Conservation (phyloP, 257 asterid species). For the Petrea volubilis region DNA sequence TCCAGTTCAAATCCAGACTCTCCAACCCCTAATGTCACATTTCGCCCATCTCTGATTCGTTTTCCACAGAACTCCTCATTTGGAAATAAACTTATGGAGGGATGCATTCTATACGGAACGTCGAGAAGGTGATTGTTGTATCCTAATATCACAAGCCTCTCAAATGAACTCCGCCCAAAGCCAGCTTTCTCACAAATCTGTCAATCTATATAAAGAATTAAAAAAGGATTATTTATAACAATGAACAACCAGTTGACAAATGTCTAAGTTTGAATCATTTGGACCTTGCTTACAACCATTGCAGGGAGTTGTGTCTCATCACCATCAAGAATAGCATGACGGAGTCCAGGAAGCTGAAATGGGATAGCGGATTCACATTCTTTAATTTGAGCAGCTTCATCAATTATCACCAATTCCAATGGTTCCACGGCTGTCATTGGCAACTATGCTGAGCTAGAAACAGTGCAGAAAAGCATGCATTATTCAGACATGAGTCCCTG, state of each 20-base stretch:
- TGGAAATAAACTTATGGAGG: slow-evolving; percentile 77
- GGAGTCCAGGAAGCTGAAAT: slow-evolving; percentile 61
- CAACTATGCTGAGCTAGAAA: slow-evolving; percentile 59
- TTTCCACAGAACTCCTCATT: slow-evolving; percentile 56
- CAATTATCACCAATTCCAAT: slow-evolving; percentile 55
- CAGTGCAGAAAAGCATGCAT: slow-evolving; percentile 65
- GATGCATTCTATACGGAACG: slow-evolving; percentile 88
- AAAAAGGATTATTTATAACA: not conserved
- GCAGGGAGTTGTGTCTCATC: slow-evolving; percentile 84
- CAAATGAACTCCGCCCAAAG: slow-evolving; percentile 80
- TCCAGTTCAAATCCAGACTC: too few species aligned
- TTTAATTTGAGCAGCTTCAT: slow-evolving; percentile 88
- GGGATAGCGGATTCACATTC: slow-evolving; percentile 83
- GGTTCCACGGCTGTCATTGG: slow-evolving; percentile 29
- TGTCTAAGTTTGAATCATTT: not conserved
- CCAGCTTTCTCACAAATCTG: slow-evolving; percentile 53
- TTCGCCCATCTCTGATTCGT: slow-evolving; percentile 50
- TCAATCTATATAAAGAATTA: not conserved
- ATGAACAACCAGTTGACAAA: not conserved
- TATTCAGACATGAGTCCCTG: slow-evolving; percentile 34
- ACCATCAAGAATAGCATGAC: slow-evolving; percentile 74
- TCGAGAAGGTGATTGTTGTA: slow-evolving; percentile 57
- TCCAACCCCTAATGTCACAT: slow-evolving; percentile 40
- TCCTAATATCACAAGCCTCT: slow-evolving; percentile 61
- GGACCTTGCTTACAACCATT: slow-evolving; percentile 78